phyloP scores from a whole-genome alignment of 495 filamentous ascomycete genomes.

The Pyrenula aspistea region DNA sequence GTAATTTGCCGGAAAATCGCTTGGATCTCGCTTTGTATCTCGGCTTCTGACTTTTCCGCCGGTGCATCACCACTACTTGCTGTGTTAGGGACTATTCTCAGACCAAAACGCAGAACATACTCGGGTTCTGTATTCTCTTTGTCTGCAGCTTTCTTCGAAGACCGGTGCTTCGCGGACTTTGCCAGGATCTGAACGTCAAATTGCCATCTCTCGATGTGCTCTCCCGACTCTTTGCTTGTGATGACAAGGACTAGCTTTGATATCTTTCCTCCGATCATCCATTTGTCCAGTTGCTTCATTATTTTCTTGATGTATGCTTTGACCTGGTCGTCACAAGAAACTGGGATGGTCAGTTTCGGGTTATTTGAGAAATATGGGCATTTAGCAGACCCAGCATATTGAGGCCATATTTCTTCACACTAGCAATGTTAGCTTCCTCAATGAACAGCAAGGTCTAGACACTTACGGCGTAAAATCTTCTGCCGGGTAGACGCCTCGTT shows the following conservation, averaged over 20 bases:
- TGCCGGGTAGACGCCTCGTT: constrained; percentile 92
- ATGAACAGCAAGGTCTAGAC: background rate
- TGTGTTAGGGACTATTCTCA: constrained; percentile 1
- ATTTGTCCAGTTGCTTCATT: constrained; percentile 89
- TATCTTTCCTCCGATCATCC: constrained; percentile 94
- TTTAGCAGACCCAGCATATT: constrained; percentile 72
- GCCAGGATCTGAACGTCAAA: constrained; percentile 82
- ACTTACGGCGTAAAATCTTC: constrained; percentile 90
- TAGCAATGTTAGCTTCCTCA: constrained; percentile 13
- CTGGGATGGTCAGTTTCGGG: constrained; percentile 21
- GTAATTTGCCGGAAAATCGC: constrained; percentile 96
- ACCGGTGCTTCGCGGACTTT: constrained; percentile 39
- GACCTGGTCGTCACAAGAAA: constrained; percentile 92
- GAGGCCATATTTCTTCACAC: constrained; percentile 97
- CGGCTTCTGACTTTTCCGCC: constrained; percentile 72
- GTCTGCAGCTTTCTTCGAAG: constrained; percentile 36
- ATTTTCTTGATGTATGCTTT: constrained; percentile 99
- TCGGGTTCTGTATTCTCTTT: constrained; percentile 50
- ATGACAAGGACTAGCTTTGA: constrained; percentile 93
- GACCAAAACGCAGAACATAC: constrained; percentile 21
- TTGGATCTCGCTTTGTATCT: constrained; percentile 92
- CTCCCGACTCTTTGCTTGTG: constrained; percentile 90
- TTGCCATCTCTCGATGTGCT: constrained; percentile 94
- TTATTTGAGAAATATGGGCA: background rate
- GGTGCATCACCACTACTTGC: constrained; percentile 19